Evolutionary conservation across 192 early-diverging fungal species (phyloP).

Genomic region (Linnemannia schmuckeri): DNA sequence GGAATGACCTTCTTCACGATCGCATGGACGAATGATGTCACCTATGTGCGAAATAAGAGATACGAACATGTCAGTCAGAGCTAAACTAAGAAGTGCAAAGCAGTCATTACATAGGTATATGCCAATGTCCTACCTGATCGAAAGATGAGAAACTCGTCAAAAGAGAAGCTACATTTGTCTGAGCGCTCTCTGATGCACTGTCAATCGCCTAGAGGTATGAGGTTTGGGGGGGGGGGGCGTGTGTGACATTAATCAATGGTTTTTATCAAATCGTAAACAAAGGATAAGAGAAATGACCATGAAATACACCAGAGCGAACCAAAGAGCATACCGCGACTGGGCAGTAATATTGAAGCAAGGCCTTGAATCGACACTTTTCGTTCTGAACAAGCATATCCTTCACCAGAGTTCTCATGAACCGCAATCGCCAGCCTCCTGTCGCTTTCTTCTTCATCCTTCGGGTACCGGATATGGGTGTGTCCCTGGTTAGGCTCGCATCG

Average conservation of each 20-base stretch:
- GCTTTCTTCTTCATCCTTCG: neutral
- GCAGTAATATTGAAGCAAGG: slow-evolving; percentile 60
- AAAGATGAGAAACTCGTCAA: slow-evolving; percentile 12
- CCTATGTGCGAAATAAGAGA: slow-evolving; percentile 29
- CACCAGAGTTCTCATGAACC: slow-evolving; percentile 42
- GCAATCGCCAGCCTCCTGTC: slow-evolving; percentile 25
- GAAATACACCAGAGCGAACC: neutral
- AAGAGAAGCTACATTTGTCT: slow-evolving; percentile 12
- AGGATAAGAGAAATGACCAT: neutral
- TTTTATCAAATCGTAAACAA: neutral
- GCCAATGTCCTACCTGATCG: slow-evolving; percentile 8
- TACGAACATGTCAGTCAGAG: neutral
- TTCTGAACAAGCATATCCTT: slow-evolving; percentile 60
- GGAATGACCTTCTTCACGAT: slow-evolving; percentile 73
- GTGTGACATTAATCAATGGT: neutral
- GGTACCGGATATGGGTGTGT: neutral
- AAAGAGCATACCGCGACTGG: slow-evolving; percentile 56
- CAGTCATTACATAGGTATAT: neutral
- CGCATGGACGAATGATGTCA: slow-evolving; percentile 62
- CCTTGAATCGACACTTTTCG: slow-evolving; percentile 55
- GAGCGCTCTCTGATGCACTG: neutral
- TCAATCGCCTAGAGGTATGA: slow-evolving; percentile 17
- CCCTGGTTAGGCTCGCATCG: neutral
- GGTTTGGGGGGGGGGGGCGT: too few relatives aligned
- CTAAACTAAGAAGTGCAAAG: neutral